Evolutionary conservation across 306 rosid genomes (phyloP), one percentile per base, ranked within the genome.

Genomic region (Cicer pinnatifidum): DNA sequence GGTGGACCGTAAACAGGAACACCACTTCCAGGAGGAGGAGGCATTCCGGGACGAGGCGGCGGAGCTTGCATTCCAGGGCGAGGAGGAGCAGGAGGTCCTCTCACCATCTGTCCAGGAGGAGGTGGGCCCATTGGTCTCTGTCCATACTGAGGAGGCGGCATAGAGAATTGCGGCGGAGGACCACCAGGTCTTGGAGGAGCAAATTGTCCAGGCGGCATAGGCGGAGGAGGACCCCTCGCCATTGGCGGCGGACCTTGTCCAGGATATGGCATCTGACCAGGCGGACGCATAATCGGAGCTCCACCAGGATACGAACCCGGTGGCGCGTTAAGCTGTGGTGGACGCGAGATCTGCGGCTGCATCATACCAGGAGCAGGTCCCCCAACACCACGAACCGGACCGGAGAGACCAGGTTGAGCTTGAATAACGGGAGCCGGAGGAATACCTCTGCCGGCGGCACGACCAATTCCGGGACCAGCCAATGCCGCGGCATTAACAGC

Each of bases 71-170:
- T 92, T 41, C 97, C 96, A 1, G 93, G 93, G 1, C 96, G 82
- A 19, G 97, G 94, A 0, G 97, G 98, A 44, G 87, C 84, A 0
- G 92, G 98, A 6, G 98, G 97, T 3, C 99, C 99, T 77, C 99
- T 88, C 74, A 91, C 83, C 97, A 95, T 90, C 86, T 88, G 96
- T 20, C 97, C 97, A 2, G 97, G 92, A 6, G 99, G 99, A 0
- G 98, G 98, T 6, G 97, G 97, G 2, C 99, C 99, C 97, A 95
- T 91, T 0, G 99, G 99, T 38, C 99, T 83, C 87, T 95, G 99
- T 5, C 88, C 97, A 78, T 66, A 95, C 80, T 95, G 96, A 8
- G 89, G 92, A 1, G 89, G 92, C 0, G 90, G 97, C 11, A 58
- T 82, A 0, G 66, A 69, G 78, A 61, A 94, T 0, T 79, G 98